Evolutionary conservation across 2,329 filamentous ascomycete species (phyloP).

Genomic region (Neoarthrinium moseri): DNA sequence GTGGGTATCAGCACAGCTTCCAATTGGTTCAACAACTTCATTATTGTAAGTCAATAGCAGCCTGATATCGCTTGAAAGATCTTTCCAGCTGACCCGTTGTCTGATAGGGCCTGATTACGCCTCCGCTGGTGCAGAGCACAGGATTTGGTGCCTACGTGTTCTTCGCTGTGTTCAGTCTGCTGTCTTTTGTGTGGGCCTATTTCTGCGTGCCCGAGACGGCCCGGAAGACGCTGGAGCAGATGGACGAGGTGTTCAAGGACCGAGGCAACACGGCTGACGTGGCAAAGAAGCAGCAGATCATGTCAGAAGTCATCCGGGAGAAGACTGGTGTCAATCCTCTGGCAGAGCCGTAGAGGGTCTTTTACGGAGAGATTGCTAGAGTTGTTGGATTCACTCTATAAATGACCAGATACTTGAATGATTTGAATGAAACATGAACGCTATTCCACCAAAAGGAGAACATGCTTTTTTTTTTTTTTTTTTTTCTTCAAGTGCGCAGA

Average conservation of each 20-base stretch:
- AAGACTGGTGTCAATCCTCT: background rate
- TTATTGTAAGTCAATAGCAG: slow-evolving; percentile 39
- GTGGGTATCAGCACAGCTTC: slow-evolving; percentile 57
- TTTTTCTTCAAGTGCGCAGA: background rate
- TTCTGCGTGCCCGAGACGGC: slow-evolving; percentile 52
- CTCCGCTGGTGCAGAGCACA: slow-evolving; percentile 54
- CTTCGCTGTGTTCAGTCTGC: slow-evolving; percentile 57
- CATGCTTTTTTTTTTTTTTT: too few species aligned
- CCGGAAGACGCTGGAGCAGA: slow-evolving; percentile 36
- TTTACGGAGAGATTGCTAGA: too few species aligned
- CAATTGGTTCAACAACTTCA: slow-evolving; percentile 64
- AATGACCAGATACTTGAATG: too few species aligned
- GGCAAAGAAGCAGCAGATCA: slow-evolving; percentile 1
- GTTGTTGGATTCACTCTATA: too few species aligned
- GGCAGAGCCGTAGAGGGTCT: background rate
- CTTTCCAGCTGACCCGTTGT: background rate
- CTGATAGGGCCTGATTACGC: slow-evolving; percentile 45
- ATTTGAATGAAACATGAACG: too few species aligned
- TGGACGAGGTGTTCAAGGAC: slow-evolving; percentile 26
- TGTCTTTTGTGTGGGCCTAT: slow-evolving; percentile 36
- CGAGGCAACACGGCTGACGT: background rate
- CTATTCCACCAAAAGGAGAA: too few species aligned
- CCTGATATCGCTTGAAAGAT: too few species aligned
- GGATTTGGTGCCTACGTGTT: slow-evolving; percentile 54
- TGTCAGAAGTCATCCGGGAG: slow-evolving; percentile 5